These are phyloP conservation scores for Lachnellula willkommii DNA, from an alignment of 2,329 filamentous ascomycete genomes.

Conservation along the genomic window DNA sequence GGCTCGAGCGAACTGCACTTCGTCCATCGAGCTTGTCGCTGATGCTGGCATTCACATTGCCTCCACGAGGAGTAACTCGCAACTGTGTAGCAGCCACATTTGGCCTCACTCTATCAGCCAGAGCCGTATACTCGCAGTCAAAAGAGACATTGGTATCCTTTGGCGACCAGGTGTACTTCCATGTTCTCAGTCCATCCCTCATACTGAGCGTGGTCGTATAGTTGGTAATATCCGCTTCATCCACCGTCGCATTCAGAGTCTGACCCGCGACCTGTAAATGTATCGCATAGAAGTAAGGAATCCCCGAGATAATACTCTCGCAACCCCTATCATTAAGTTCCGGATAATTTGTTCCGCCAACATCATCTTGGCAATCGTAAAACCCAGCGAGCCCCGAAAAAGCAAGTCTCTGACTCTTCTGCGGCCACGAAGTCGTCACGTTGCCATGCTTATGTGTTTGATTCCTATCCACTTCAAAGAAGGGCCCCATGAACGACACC, in stretches of 20 bases:
- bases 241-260: constrained; percentile 54
- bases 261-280: constrained; percentile 48
- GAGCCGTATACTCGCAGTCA: constrained; percentile 50
- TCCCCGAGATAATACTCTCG: constrained; percentile 60
- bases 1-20: constrained; percentile 54
- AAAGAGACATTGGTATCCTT: constrained; percentile 47
- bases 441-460: constrained; percentile 13
- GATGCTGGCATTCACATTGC: constrained; percentile 40
- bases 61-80: constrained; percentile 6
- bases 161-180: constrained; percentile 13
- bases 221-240: constrained; percentile 52
- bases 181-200: constrained; percentile 2
- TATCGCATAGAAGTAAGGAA: constrained; percentile 60
- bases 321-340: constrained; percentile 59
- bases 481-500: constrained; percentile 11
- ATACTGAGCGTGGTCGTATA: constrained; percentile 49
- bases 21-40: constrained; percentile 59
- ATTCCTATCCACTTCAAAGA: constrained; percentile 18
- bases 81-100: constrained; percentile 13
- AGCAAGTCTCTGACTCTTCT: constrained; percentile 57
- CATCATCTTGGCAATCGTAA: constrained; percentile 53
- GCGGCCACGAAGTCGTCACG: constrained; percentile 55
- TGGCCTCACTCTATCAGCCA: constrained; percentile 14
- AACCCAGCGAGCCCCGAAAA: constrained; percentile 66
- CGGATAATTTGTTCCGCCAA: constrained; percentile 52